Conservation (phyloP, 441 rosid genomes). For the Erodium moschatum region DNA sequence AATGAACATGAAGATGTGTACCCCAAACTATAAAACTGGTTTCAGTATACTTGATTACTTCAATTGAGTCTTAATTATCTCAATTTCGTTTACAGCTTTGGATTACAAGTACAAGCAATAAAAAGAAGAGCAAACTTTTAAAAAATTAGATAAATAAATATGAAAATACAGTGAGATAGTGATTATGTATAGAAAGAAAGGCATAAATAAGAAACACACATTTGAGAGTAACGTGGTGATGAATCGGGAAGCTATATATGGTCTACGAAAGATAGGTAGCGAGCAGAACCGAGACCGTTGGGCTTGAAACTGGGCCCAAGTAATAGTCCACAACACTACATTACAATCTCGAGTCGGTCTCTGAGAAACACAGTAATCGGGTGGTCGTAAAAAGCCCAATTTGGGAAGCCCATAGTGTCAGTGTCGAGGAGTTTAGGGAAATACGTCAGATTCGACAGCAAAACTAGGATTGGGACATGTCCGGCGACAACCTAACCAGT, state of each 20-base stretch:
- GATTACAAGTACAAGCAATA: not conserved
- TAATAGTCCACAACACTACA: too few relatives aligned
- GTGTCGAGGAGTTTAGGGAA: not conserved
- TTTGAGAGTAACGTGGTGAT: not conserved
- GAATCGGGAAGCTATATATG: not conserved
- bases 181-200: not conserved
- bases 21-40: constrained; percentile 36
- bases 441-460: not conserved
- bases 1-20: constrained; percentile 21
- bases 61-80: not conserved
- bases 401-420: not conserved
- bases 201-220: not conserved
- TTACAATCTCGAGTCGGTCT: too few relatives aligned
- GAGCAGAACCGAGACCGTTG: constrained; percentile 2
- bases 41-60: not conserved
- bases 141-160: not conserved
- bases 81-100: not conserved
- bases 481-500: not conserved
- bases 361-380: too few relatives aligned
- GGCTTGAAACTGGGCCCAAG: too few relatives aligned
- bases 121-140: not conserved
- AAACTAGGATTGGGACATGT: not conserved
- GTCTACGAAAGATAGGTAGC: not conserved
- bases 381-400: not conserved
- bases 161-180: not conserved